phyloP scores from a whole-genome alignment of 2,329 filamentous ascomycete species.

The Pyrenophora graminea region DNA sequence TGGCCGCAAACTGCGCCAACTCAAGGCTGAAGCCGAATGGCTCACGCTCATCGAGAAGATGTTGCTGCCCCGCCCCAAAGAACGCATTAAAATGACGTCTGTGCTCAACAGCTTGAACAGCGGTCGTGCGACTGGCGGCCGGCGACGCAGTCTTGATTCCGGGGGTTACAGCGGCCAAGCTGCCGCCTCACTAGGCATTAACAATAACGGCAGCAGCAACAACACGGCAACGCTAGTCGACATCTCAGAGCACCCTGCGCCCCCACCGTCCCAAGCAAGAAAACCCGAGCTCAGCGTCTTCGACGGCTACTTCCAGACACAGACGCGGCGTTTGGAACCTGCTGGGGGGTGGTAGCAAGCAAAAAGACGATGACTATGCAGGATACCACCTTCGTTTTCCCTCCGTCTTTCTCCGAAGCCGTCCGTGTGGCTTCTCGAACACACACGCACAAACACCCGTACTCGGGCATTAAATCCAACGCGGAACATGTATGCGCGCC shows the following conservation, averaged over 20 bases:
- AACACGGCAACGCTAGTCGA: constrained; percentile 20
- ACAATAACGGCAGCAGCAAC: constrained; percentile 3
- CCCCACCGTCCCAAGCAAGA: constrained; percentile 9
- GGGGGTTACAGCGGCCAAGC: constrained; percentile 40
- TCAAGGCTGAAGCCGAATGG: constrained; percentile 42
- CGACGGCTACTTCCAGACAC: constrained; percentile 44
- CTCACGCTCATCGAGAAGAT: constrained; percentile 45
- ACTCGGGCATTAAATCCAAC: too few relatives aligned
- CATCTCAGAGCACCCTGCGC: constrained; percentile 13
- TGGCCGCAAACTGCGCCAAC: constrained; percentile 37
- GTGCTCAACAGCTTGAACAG: constrained; percentile 36
- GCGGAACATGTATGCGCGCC: neutral
- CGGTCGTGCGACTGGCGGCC: constrained; percentile 32
- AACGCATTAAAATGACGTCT: constrained; percentile 41
- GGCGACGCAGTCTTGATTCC: constrained; percentile 43
- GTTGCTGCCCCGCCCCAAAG: constrained; percentile 38
- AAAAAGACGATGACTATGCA: neutral
- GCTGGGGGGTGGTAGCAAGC: constrained; percentile 24
- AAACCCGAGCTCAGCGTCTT: constrained; percentile 43
- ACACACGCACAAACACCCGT: neutral
- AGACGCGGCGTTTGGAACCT: constrained; percentile 30
- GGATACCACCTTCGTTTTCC: neutral
- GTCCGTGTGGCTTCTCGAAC: neutral
- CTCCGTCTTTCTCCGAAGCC: neutral
- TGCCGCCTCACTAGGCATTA: constrained; percentile 25